Evolutionary conservation across 306 rosid genomes (phyloP).

Genomic region (Dryas octopetala): DNA sequence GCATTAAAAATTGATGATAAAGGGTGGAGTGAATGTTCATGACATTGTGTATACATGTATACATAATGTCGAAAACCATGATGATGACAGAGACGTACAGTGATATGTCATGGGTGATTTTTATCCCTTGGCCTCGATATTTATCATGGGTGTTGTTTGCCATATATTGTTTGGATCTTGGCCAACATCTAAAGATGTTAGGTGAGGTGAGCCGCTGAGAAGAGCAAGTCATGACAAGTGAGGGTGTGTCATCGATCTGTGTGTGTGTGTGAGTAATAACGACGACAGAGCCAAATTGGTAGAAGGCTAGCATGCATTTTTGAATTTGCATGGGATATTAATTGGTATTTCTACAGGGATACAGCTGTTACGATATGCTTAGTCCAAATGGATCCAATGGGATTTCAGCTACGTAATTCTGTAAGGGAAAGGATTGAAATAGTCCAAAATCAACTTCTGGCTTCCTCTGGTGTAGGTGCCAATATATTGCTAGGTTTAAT

Average conservation of each 20-base stretch:
- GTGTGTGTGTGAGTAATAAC: neutral
- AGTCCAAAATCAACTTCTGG: neutral
- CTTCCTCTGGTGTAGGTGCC: neutral
- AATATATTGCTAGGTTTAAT: no score
- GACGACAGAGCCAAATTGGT: neutral
- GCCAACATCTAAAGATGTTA: neutral
- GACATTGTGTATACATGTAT: neutral
- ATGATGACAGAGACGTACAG: neutral
- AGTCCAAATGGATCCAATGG: neutral
- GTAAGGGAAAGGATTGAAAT: neutral
- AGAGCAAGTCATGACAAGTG: neutral
- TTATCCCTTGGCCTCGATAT: neutral
- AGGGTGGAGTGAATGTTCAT: neutral
- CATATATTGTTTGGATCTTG: neutral
- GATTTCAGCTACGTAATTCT: neutral
- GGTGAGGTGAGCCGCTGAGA: neutral
- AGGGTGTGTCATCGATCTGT: neutral
- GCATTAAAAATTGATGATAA: neutral
- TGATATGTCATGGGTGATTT: neutral
- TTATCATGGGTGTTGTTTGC: conserved; percentile 1
- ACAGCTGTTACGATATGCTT: conserved; percentile 2
- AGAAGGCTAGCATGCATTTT: neutral
- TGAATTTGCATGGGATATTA: conserved; percentile 7
- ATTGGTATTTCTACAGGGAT: neutral
- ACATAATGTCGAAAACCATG: no score